Evolutionary conservation across 768 basidiomycete species (phyloP).

Genomic region (Mycena sanguinolenta): DNA sequence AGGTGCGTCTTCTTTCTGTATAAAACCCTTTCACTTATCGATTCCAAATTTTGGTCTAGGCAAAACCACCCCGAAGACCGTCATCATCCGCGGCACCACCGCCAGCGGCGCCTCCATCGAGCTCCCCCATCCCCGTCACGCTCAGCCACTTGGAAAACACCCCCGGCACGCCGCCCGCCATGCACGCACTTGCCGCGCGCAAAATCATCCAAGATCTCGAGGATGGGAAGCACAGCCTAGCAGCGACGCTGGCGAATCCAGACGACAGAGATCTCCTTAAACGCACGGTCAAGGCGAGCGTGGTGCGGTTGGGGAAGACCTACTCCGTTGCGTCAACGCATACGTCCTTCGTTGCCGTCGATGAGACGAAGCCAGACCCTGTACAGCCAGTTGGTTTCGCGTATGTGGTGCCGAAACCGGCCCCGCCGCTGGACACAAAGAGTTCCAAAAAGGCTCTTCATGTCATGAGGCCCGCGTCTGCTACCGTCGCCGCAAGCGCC

Average conservation of each 20-base stretch:
- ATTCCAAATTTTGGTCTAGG: conserved; percentile 12
- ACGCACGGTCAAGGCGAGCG: conserved; percentile 32
- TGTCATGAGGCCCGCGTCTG: too few species aligned
- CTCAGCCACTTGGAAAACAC: conserved; percentile 32
- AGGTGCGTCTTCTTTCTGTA: conserved; percentile 3
- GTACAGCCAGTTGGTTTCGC: background rate
- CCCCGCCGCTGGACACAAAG: too few species aligned
- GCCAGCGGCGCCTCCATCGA: conserved; percentile 31
- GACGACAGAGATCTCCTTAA: conserved; percentile 24
- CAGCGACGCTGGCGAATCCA: conserved; percentile 15
- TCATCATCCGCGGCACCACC: conserved; percentile 30
- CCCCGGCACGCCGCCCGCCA: conserved; percentile 22
- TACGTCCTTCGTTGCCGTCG: conserved; percentile 33
- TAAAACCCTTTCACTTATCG: background rate
- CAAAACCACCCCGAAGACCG: conserved; percentile 32
- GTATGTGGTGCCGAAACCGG: background rate
- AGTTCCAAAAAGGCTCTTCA: too few species aligned
- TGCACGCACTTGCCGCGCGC: conserved; percentile 33
- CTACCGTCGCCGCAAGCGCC: too few species aligned
- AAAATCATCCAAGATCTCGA: conserved; percentile 37
- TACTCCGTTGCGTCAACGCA: conserved; percentile 31
- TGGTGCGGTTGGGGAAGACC: conserved; percentile 31
- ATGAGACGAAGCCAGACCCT: conserved; percentile 3
- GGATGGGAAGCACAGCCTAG: conserved; percentile 31
- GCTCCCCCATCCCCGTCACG: conserved; percentile 28